These are phyloP conservation scores for Trichophyton simii DNA, from an alignment of 2,329 filamentous ascomycete species.

Conservation along the genomic window DNA sequence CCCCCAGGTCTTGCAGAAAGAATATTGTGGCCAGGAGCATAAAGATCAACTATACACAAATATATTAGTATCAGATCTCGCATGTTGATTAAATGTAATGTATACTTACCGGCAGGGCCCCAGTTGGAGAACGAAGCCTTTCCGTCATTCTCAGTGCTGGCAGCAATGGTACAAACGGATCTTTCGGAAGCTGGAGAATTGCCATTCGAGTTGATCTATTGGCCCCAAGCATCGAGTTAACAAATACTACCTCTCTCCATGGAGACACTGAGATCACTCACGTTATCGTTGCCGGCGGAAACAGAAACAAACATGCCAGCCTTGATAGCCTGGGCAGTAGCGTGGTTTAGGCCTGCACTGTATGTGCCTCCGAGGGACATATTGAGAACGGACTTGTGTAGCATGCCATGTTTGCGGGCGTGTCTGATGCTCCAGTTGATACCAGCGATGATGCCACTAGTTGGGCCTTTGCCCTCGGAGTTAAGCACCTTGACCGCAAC, in stretches of 20 bases:
- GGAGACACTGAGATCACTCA: slow-evolving; percentile 6
- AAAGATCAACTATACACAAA: slow-evolving; percentile 37
- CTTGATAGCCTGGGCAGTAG: slow-evolving; percentile 25
- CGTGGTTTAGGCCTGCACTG: slow-evolving; percentile 28
- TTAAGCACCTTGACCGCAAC: slow-evolving; percentile 41
- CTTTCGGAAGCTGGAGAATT: slow-evolving; percentile 28
- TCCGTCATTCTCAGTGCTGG: slow-evolving; percentile 23
- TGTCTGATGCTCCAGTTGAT: slow-evolving; percentile 31
- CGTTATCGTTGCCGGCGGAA: slow-evolving; percentile 29
- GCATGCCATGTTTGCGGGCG: slow-evolving; percentile 19
- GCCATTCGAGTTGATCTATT: slow-evolving; percentile 18
- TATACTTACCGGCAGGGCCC: slow-evolving; percentile 23
- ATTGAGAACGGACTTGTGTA: slow-evolving; percentile 23
- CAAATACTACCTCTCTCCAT: slow-evolving; percentile 6
- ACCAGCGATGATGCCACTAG: slow-evolving; percentile 38
- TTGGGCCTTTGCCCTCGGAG: slow-evolving; percentile 31
- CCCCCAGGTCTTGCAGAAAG: slow-evolving; percentile 37
- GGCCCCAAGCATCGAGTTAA: not conserved
- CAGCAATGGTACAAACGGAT: slow-evolving; percentile 30
- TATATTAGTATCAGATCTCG: not conserved
- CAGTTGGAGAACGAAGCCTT: slow-evolving; percentile 32
- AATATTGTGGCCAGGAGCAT: slow-evolving; percentile 43
- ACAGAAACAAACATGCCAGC: slow-evolving; percentile 30
- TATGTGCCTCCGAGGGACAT: slow-evolving; percentile 25
- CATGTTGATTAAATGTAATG: not conserved